Evolutionary conservation across 371 early-diverging fungal species (phyloP).

Genomic region (Circinella minor): DNA sequence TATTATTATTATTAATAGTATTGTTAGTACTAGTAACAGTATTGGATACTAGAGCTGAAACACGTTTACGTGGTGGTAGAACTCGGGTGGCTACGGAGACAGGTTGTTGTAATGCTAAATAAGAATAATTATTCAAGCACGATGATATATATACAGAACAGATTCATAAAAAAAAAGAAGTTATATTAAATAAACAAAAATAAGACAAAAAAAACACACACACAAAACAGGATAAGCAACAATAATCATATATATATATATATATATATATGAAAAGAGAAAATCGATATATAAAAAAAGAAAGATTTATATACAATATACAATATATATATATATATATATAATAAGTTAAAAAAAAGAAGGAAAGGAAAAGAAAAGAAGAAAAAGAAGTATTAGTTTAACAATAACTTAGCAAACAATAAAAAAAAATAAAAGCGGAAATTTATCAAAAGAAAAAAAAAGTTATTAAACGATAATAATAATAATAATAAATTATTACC

Average conservation of each 20-base stretch:
- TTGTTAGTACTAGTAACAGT: background rate
- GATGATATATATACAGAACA: too few species aligned
- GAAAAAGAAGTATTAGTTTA: background rate
- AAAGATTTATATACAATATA: too few species aligned
- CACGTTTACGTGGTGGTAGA: constrained; percentile 14
- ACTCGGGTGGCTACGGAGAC: constrained; percentile 11
- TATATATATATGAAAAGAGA: too few species aligned
- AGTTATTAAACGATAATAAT: too few species aligned
- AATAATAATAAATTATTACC: background rate
- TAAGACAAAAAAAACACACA: too few species aligned
- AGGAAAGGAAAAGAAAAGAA: constrained; percentile 4
- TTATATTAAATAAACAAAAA: too few species aligned
- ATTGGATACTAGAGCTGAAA: constrained; percentile 1
- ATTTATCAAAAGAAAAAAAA: background rate
- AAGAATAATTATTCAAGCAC: too few species aligned
- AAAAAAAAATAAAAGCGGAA: constrained; percentile 5
- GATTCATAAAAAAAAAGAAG: too few species aligned
- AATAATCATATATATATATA: too few species aligned
- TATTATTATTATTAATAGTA: background rate
- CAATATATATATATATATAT: background rate
- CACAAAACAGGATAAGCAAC: too few species aligned
- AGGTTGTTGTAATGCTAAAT: constrained; percentile 11
- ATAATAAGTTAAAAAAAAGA: background rate
- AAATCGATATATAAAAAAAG: too few species aligned
- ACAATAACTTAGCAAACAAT: constrained; percentile 5